phyloP scores from a whole-genome alignment of 768 basidiomycete genomes.

The Tylopilus intermedius region DNA sequence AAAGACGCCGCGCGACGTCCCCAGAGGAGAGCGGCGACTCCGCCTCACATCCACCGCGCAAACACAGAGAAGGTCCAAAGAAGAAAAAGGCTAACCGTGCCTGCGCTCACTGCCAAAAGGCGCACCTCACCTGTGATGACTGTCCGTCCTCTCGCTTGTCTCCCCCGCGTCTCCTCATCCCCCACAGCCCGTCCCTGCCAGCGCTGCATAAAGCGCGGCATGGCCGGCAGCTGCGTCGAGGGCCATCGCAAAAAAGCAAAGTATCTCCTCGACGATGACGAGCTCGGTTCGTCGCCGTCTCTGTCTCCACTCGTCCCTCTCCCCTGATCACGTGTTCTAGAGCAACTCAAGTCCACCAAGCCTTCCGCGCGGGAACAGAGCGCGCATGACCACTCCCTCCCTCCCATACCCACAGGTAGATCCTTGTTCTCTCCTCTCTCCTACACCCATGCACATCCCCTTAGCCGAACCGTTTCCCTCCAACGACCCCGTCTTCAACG shows the following conservation, averaged over 20 bases:
- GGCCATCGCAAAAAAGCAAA: slow-evolving; percentile 98
- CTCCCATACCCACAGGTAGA: slow-evolving; percentile 31
- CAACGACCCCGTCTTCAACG: slow-evolving; percentile 55
- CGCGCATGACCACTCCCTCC: slow-evolving; percentile 25
- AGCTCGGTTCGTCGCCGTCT: slow-evolving; percentile 58
- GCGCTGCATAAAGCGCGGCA: slow-evolving; percentile 90
- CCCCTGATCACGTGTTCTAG: slow-evolving; percentile 33
- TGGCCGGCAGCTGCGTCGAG: slow-evolving; percentile 83
- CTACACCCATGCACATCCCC: slow-evolving; percentile 7
- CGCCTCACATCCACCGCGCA: slow-evolving; percentile 40
- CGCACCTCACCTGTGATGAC: slow-evolving; percentile 98
- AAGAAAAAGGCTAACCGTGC: slow-evolving; percentile 95
- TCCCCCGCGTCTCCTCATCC: slow-evolving; percentile 8
- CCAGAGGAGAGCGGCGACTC: slow-evolving; percentile 54
- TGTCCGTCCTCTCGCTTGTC: slow-evolving; percentile 48
- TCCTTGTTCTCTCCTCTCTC: not conserved
- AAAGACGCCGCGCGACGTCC: slow-evolving; percentile 61
- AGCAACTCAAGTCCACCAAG: slow-evolving; percentile 36
- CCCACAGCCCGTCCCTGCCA: slow-evolving; percentile 87
- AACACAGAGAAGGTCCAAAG: slow-evolving; percentile 72
- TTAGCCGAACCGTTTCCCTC: slow-evolving; percentile 50
- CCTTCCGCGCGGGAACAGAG: slow-evolving; percentile 24
- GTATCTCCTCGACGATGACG: slow-evolving; percentile 90
- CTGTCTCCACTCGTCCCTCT: not conserved
- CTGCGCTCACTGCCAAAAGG: slow-evolving; percentile 94